Conservation (phyloP, 768 basidiomycete genomes). For the Pulveroboletus sp. region DNA sequence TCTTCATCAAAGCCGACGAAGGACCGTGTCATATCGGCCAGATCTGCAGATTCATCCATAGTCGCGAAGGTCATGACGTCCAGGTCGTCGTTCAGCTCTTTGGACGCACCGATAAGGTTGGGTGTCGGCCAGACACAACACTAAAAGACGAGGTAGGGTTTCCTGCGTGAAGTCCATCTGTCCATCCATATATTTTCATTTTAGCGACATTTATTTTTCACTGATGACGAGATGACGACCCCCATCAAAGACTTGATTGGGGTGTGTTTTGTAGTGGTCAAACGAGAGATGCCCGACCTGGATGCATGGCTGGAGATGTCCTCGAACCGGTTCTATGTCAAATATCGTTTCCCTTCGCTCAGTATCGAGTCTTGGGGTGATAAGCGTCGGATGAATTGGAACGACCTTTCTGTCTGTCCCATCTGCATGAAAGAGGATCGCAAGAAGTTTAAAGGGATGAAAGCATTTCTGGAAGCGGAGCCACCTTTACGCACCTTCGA, state of each 20-base stretch:
- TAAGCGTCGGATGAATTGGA: conserved; percentile 27
- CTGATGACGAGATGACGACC: conserved; percentile 39
- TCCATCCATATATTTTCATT: not conserved
- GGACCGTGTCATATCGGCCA: conserved; percentile 61
- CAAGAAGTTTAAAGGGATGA: conserved; percentile 30
- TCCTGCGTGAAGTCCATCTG: not conserved
- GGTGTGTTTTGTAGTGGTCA: conserved; percentile 47
- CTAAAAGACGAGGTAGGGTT: conserved; percentile 56
- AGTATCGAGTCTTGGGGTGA: conserved; percentile 38
- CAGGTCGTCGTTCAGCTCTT: conserved; percentile 41
- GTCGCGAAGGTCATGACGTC: conserved; percentile 10
- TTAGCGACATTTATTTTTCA: conserved; percentile 65
- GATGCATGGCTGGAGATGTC: conserved; percentile 51
- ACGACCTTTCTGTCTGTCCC: conserved; percentile 45
- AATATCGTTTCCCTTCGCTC: conserved; percentile 49
- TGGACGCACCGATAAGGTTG: conserved; percentile 45
- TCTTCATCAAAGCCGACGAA: conserved; percentile 43
- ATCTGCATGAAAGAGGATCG: conserved; percentile 37
- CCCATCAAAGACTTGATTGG: conserved; percentile 42
- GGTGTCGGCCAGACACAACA: conserved; percentile 35
- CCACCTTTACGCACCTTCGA: conserved; percentile 35
- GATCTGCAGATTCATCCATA: conserved; percentile 36
- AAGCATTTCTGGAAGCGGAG: conserved; percentile 29
- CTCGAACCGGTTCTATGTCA: conserved; percentile 55
- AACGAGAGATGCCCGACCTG: conserved; percentile 30